Evolutionary conservation across 1,284 basidiomycete genomes (phyloP).

Genomic region (Sanghuangporus sanghuang): DNA sequence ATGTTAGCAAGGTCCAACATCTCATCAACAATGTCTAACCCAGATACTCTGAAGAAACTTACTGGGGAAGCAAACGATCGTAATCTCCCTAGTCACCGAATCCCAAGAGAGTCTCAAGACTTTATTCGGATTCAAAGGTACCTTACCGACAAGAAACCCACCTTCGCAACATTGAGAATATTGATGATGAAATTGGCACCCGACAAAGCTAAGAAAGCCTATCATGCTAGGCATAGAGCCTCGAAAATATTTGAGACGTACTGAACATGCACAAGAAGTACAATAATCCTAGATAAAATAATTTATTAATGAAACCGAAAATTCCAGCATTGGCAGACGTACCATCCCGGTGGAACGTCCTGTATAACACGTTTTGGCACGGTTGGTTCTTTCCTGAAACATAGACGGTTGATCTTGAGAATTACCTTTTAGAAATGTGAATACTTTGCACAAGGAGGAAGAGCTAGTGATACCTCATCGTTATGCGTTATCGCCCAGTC

Average conservation of each 20-base stretch:
- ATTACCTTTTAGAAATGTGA: not conserved
- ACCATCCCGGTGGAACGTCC: not conserved
- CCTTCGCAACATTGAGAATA: not conserved
- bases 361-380: not conserved
- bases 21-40: not conserved
- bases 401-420: not conserved
- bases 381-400: not conserved
- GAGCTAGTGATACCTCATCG: not conserved
- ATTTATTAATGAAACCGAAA: not conserved
- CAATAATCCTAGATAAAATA: not conserved
- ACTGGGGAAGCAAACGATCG: not conserved
- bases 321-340: not conserved
- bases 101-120: too few relatives aligned
- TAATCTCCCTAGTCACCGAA: not conserved
- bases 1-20: not conserved
- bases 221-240: not conserved
- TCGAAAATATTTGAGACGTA: not conserved
- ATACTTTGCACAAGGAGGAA: not conserved
- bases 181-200: not conserved
- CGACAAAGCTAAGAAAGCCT: not conserved
- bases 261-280: not conserved
- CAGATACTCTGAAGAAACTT: not conserved
- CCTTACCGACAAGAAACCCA: not conserved
- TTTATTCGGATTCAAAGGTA: too few relatives aligned
- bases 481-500: not conserved